A percentile compares a stretch with the other conserved stretches of the same genome.
Evolutionary conservation across 495 filamentous ascomycete species (phyloP).

Genomic region (Hypoxylon crocopeplum): DNA sequence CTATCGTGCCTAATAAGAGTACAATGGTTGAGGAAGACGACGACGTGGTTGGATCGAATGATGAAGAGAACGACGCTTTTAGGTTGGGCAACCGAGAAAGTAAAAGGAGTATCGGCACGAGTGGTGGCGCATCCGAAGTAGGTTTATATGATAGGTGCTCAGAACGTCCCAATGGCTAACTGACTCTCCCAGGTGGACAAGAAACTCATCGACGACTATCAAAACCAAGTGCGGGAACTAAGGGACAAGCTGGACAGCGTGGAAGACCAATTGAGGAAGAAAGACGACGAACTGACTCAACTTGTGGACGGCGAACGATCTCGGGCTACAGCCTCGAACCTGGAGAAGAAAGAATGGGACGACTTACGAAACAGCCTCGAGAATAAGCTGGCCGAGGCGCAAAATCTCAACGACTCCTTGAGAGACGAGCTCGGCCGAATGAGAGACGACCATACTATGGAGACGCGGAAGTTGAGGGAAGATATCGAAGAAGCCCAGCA

Average conservation of each 20-base stretch:
- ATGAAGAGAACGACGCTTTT: conserved; percentile 63
- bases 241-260: conserved; percentile 76
- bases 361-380: conserved; percentile 77
- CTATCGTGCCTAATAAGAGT: conserved; percentile 95
- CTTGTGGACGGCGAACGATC: conserved; percentile 52
- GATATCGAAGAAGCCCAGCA: conserved; percentile 65
- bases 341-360: conserved; percentile 73
- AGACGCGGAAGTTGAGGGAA: conserved; percentile 67
- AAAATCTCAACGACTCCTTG: conserved; percentile 76
- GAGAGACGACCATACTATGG: conserved; percentile 67
- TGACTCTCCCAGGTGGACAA: conserved; percentile 62
- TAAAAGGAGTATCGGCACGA: conserved; percentile 61
- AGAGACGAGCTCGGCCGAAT: conserved; percentile 78
- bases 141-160: background rate
- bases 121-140: conserved; percentile 57
- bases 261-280: conserved; percentile 64
- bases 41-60: conserved; percentile 55
- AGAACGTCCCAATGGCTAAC: background rate
- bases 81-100: conserved; percentile 58
- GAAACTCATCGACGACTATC: conserved; percentile 75
- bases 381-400: conserved; percentile 75
- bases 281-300: conserved; percentile 55
- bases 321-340: conserved; percentile 54
- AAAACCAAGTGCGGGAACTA: conserved; percentile 75
- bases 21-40: conserved; percentile 98